Base-by-base conservation (phyloP, 1,139 yeast genomes). In the Fermentozyma sake region DNA sequence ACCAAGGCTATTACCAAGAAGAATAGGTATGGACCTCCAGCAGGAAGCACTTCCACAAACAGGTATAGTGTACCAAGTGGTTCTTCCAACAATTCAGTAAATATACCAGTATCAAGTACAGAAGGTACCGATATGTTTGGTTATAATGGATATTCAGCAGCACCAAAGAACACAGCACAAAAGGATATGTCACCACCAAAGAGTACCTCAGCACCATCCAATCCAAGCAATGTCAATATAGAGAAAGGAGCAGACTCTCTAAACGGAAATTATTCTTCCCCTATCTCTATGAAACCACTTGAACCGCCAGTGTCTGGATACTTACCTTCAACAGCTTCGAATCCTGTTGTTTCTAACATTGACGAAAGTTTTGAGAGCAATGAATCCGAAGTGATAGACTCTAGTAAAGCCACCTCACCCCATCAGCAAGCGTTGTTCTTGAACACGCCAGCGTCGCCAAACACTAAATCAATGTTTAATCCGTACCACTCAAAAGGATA, bases 91-190 rank as follows among this genome's bases (percentile, higher is more conserved):
- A n/a, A n/a, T n/a, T n/a, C n/a, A n/a, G n/a, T n/a, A n/a, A n/a
- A n/a, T n/a, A n/a, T n/a, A n/a, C n/a, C n/a, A n/a, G n/a, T n/a
- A n/a, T n/a, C n/a, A n/a, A n/a, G n/a, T n/a, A n/a, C n/a, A n/a
- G n/a, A n/a, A n/a, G n/a, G n/a, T 19, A 38, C 38, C 16, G 61
- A 68, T 16, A 70, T 76, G 73, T 69, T 69, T 33, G 55, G 44
- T 11, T 44, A 38, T 29, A 48, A 47, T 8, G 49, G 51, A 7
- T 35, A 35, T 16, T 16, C 14, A 11, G 20, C 8, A 7, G 16
- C 24, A 3, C 8, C 11, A 7, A n/a, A n/a, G n/a, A n/a, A n/a
- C n/a, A n/a, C n/a, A n/a, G n/a, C n/a, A n/a, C n/a, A n/a, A n/a
- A n/a, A n/a, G n/a, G n/a, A n/a, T n/a, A n/a, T n/a, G n/a, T n/a